phyloP scores from a whole-genome alignment of 768 basidiomycete species.

The Glaciozyma antarctica region DNA sequence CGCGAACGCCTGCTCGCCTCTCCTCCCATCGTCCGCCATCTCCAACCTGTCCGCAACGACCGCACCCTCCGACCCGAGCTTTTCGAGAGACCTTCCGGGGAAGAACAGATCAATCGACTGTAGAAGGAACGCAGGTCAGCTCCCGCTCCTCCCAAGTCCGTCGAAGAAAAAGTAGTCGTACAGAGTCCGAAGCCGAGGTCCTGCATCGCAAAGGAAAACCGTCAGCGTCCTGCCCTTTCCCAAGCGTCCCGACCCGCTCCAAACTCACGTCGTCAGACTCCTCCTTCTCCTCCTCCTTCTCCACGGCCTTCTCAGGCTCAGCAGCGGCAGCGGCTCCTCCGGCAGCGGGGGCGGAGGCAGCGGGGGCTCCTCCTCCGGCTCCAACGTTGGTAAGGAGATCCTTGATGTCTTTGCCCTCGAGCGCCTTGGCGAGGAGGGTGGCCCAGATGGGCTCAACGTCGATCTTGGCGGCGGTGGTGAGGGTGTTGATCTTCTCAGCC shows the following conservation, averaged over 20 bases:
- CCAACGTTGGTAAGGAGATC: slow-evolving; percentile 82
- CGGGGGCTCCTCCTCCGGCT: slow-evolving; percentile 69
- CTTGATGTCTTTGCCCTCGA: slow-evolving; percentile 96
- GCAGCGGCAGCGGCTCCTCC: slow-evolving; percentile 52
- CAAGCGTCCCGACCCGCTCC: no score
- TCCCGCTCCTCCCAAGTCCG: no score
- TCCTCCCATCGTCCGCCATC: no score
- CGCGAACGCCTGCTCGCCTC: no score
- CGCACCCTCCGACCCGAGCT: no score
- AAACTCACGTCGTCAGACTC: slow-evolving; percentile 61
- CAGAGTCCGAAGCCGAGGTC: slow-evolving; percentile 1
- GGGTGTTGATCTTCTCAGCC: slow-evolving; percentile 84
- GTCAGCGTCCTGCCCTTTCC: neutral
- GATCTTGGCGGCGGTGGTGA: slow-evolving; percentile 70
- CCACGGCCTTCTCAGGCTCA: slow-evolving; percentile 65
- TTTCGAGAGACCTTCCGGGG: no score
- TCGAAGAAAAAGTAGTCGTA: no score
- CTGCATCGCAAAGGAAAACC: neutral
- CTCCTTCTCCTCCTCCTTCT: slow-evolving; percentile 60
- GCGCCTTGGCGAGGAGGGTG: slow-evolving; percentile 87
- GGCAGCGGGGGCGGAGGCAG: slow-evolving; percentile 50
- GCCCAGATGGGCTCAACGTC: slow-evolving; percentile 98
- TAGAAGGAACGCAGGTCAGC: no score
- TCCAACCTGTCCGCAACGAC: no score
- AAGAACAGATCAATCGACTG: no score